Evolutionary conservation across 768 basidiomycete genomes (phyloP), one percentile per base, ranked within the genome.

Genomic region (Exidia glandulosa): DNA sequence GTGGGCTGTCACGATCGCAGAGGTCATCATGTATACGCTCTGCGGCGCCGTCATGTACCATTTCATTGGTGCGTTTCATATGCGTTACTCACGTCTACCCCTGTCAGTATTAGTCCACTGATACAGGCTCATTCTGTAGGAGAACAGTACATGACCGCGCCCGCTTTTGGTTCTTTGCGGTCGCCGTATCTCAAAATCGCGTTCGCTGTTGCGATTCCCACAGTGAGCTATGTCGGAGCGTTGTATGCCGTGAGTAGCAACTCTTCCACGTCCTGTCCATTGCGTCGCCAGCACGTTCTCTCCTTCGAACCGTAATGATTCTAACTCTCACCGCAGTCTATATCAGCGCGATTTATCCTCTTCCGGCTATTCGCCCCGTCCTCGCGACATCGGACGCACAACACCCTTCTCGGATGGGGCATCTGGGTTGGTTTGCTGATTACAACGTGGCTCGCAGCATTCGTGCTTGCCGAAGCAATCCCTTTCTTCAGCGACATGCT

Each of bases 1-100:
- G 2, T 75, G 74, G 74, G 75, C 75, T 0, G 74, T 76, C 2
- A 75, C 76, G 2, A 75, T 76, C 37, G 73, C 74, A 32, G 76
- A 77, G 63, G 65, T 75, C 12, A 65, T 77, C 23, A 69, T 73
- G 4, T 77, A 74, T 64, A 74, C 74, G 0, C 65, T 79, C 30
- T 76, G 75, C 63, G 77, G 76, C n/a, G 73, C 74, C 7, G 61
- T 77, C n/a, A 71, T 78, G 65, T 78, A 78, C 56, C 75, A 76
- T 56, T 78, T 59, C 50, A 64, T 70, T 32, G 72, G 70, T 69
- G 56, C 3, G 61, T 60, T 37, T 7, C n/a, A n/a, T n/a, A n/a
- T n/a, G n/a, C n/a, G n/a, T n/a, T n/a, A n/a, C n/a, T n/a, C n/a
- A n/a, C n/a, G n/a, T n/a, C n/a, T n/a, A n/a, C n/a, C n/a, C n/a